phyloP scores from a whole-genome alignment of 768 basidiomycete species.

The Hydnomerulius pinastri region DNA sequence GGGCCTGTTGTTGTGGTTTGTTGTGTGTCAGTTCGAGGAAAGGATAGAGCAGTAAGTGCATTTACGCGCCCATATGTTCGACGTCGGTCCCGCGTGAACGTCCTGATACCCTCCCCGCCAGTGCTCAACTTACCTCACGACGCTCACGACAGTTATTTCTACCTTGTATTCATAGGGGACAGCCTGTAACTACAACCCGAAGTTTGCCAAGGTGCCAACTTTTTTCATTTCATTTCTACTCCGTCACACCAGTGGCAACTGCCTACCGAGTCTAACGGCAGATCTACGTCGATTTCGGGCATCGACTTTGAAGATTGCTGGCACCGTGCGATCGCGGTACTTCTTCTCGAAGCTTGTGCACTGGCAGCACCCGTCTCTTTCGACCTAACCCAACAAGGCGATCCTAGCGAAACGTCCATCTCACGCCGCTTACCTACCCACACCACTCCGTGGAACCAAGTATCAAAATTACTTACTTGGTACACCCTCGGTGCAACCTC shows the following conservation, averaged over 20 bases:
- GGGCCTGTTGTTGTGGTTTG: conserved; percentile 32
- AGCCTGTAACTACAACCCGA: conserved; percentile 7
- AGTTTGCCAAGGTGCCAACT: too few relatives aligned
- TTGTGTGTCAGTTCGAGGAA: conserved; percentile 12
- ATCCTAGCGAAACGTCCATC: neutral
- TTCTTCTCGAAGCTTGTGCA: conserved; percentile 4
- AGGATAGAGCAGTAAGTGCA: neutral
- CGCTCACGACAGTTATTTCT: conserved; percentile 25
- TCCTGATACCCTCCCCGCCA: conserved; percentile 6
- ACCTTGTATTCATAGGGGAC: conserved; percentile 31
- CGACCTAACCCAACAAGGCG: neutral
- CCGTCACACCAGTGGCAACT: too few relatives aligned
- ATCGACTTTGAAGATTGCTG: neutral
- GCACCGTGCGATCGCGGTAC: conserved; percentile 4
- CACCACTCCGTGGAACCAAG: neutral
- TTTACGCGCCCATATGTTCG: conserved; percentile 21
- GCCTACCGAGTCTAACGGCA: neutral
- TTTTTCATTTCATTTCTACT: neutral
- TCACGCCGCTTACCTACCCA: neutral
- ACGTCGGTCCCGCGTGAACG: conserved; percentile 13
- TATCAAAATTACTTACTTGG: neutral
- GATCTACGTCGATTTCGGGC: conserved; percentile 2
- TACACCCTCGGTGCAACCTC: neutral
- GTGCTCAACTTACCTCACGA: conserved; percentile 20
- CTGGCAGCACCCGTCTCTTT: conserved; percentile 1